These are phyloP conservation scores for Aspergillus novofumigatus DNA, from an alignment of 2,329 filamentous ascomycete species.

Conservation along the genomic window DNA sequence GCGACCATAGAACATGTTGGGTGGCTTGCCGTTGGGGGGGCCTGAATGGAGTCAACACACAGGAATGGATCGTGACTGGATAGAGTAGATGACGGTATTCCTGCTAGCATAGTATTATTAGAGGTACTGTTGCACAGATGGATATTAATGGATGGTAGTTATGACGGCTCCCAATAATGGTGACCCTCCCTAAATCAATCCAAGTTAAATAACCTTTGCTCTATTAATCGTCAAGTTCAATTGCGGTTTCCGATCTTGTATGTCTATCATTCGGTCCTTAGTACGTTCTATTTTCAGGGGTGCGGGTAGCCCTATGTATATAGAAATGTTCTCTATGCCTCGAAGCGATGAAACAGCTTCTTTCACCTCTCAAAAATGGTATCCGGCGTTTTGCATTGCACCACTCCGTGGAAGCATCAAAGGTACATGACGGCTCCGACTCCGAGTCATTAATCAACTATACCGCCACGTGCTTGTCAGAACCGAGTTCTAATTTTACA, in stretches of 20 bases:
- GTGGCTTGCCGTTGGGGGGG: slow-evolving; percentile 9
- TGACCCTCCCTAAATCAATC: background rate
- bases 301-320: background rate
- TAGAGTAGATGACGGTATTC: background rate
- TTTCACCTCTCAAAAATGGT: background rate
- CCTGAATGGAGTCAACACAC: slow-evolving; percentile 1
- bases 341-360: background rate
- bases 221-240: background rate
- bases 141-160: background rate
- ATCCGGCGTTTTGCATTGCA: background rate
- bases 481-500: background rate
- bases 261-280: background rate
- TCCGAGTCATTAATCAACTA: background rate
- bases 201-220: background rate
- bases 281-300: background rate
- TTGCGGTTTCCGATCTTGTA: background rate
- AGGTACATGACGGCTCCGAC: background rate
- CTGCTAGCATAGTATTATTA: background rate
- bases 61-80: background rate
- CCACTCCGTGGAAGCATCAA: background rate
- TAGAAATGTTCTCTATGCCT: background rate
- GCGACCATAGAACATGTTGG: background rate
- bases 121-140: background rate
- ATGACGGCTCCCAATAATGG: too few relatives aligned
- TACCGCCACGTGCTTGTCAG: background rate